Base-by-base conservation (phyloP, 139 green algal genomes). In the Tetradesmus obliquus region DNA sequence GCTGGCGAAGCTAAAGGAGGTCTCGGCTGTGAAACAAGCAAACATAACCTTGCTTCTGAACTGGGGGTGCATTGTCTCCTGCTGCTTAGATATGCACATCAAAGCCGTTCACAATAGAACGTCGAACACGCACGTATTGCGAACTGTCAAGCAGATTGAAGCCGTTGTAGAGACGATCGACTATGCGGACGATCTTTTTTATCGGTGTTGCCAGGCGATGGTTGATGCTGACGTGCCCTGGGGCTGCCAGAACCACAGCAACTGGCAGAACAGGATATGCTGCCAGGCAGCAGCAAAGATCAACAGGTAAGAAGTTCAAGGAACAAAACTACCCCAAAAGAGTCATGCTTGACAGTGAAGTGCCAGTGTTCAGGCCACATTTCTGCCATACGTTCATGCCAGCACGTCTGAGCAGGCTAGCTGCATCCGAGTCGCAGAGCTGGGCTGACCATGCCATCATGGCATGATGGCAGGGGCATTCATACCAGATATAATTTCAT, bases 1-100 rank as follows among this genome's bases (percentile, higher is more conserved):
- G 79, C 74, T 91, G 79, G 87, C 58, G 17, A 87, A 66, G 90
- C 85, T 76, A 76, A 76, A 76, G 66, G 66, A 76, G 4, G 66
- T 24, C 15, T 76, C 66, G 13, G 66, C 66, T 24, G 66, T 76
- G 5, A 76, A 76, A 19, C 66, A 24, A 76, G 66, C 66, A 76
- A 76, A 76, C 66, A 76, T 76, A 76, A 76, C 66, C 66, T 76
- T 76, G 66, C 66, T 76, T 76, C 66, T 76, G n/a, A 76, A 76
- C 66, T 76, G 66, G 66, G 66, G 66, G 66, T 76, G n/a, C 66
- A 76, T 76, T 17, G 66, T 76, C n/a, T 76, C 66, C 66, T 76
- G 66, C 66, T 76, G 66, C 66, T n/a, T 24, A 3, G 66, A 76
- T 76, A 76, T 3, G 66, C 17, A 76, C 66, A 76, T 76, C 15